Percentiles rank a stretch among this genome's conserved stretches.
These are phyloP conservation scores for Colletotrichum graminicola DNA, from an alignment of 2,329 filamentous ascomycete species.

Conservation along the genomic window DNA sequence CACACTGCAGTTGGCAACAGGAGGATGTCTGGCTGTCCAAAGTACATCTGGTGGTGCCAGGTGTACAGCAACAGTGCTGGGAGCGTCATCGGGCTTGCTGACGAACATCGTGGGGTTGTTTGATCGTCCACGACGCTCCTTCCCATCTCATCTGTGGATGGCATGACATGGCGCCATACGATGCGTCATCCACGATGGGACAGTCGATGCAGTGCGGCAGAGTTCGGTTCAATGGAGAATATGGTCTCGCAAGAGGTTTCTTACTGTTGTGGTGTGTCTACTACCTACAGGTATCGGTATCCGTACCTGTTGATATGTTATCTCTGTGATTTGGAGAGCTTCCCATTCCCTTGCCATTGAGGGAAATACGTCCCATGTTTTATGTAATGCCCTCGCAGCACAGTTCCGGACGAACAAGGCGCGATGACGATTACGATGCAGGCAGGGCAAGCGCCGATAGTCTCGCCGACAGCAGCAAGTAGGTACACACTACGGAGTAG, in stretches of 20 bases:
- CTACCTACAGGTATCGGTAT: too few relatives aligned
- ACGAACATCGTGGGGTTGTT: conserved; percentile 26
- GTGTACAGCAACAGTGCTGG: conserved; percentile 3
- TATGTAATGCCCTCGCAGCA: neutral
- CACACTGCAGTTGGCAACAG: too few relatives aligned
- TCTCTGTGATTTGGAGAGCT: neutral
- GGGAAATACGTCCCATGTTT: neutral
- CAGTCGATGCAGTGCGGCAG: neutral
- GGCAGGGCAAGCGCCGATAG: conserved; percentile 11
- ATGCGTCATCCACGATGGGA: neutral
- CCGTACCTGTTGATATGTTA: too few relatives aligned
- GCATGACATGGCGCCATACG: neutral
- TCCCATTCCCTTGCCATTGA: neutral
- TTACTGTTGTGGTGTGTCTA: neutral
- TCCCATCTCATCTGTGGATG: neutral
- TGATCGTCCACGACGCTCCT: conserved; percentile 21
- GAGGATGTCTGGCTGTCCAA: conserved; percentile 17
- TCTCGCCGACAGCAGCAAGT: neutral
- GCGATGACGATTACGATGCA: neutral
- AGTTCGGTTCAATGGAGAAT: neutral
- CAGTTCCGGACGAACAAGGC: neutral
- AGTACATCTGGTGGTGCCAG: conserved; percentile 20
- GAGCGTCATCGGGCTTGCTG: neutral
- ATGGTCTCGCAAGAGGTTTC: neutral
- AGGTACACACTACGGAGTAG: neutral